Base-by-base conservation (phyloP, 495 filamentous ascomycete genomes). In the Penicillium dipodomyicola region DNA sequence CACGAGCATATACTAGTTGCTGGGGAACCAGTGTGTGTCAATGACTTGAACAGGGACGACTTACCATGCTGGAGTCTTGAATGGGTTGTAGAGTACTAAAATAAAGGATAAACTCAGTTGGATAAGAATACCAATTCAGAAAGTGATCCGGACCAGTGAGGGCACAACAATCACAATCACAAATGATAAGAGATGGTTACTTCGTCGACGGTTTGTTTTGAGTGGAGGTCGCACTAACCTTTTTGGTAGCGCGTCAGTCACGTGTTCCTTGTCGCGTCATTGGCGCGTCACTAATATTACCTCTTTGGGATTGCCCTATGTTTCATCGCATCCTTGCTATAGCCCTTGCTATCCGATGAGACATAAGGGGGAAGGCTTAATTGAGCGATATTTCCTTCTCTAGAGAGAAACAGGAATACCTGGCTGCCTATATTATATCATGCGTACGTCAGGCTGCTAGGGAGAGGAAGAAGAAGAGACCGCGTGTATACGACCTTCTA, bases 151-250 rank as follows among this genome's bases (percentile, higher is more conserved):
- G 35, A 22, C 32, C 22, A 51, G 49, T 51, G 27, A 17, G 40
- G 17, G 33, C 23, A 32, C 25, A 19, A 40, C 11, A 23, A 52
- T 48, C 41, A 29, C 17, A 48, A 33, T 33, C 23, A 56, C 54
- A 56, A 49, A 49, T 56, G 56, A 59, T 60, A 58, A 64, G 58
- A 62, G 40, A 51, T 56, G 62, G 62, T 63, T 67, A 67, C 64
- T 67, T 67, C 61, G 56, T 62, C 62, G 52, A 65, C 63, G 48
- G 55, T 54, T 57, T 65, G 58, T 64, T 64, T 61, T 54, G 57
- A 37, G 41, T 48, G 32, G 54, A 39, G 23, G 44, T 42, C 33
- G 9, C 63, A 54, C 65, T 65, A 65, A 50, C 63, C 47, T 33
- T 58, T 59, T 43, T n/a, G 58, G 59, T 42, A 22, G 45, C 59